Conservation (phyloP, 441 rosid genomes). For the Gossypium aridum region DNA sequence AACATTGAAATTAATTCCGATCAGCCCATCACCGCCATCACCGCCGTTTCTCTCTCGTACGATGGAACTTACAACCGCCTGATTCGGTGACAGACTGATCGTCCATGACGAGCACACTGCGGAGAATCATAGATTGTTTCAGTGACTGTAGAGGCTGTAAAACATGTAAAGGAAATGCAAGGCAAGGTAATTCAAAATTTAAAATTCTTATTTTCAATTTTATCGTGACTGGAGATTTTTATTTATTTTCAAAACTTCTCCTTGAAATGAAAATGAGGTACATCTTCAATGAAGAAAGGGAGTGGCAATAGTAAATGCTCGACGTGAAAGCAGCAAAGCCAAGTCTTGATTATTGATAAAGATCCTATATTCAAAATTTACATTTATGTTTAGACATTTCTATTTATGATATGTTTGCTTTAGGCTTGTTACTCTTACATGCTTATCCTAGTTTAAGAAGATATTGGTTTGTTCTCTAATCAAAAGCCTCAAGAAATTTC, state of each 20-base stretch:
- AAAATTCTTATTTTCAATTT: conserved; percentile 1
- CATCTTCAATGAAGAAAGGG: not conserved
- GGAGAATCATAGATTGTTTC: conserved; percentile 23
- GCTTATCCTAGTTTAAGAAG: not conserved
- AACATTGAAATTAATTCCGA: not conserved
- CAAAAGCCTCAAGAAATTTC: conserved; percentile 14
- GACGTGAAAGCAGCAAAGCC: not conserved
- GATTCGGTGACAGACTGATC: not conserved
- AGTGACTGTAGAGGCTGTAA: conserved; percentile 20
- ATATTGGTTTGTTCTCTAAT: not conserved
- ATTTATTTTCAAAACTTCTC: not conserved
- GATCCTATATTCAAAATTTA: conserved; percentile 1
- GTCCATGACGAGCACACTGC: conserved; percentile 26
- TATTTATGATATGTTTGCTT: not conserved
- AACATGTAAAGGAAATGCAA: conserved; percentile 8
- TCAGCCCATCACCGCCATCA: not conserved
- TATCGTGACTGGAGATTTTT: not conserved
- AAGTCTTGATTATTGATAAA: not conserved
- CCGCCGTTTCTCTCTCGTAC: not conserved
- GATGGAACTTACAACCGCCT: not conserved
- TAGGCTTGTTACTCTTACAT: conserved; percentile 1
- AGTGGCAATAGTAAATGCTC: conserved; percentile 4
- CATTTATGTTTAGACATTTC: conserved; percentile 10
- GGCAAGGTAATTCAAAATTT: conserved; percentile 7
- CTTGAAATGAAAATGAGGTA: conserved; percentile 11